Evolutionary conservation across 208 protist genomes (phyloP).

Genomic region (Tritrichomonas musculus): DNA sequence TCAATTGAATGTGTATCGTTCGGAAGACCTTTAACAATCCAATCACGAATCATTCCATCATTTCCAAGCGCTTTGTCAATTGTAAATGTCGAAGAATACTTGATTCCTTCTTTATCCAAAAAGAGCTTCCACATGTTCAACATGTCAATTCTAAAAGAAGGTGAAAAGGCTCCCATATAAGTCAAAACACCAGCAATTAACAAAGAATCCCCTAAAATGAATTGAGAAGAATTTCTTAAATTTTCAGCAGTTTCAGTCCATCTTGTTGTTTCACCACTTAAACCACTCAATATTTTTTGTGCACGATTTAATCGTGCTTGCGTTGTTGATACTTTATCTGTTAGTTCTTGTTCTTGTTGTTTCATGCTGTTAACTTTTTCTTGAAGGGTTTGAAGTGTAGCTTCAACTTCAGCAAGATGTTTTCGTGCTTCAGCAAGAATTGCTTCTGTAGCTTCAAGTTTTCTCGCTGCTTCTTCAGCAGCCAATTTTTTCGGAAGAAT

Average conservation of each 20-base stretch:
- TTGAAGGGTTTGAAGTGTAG: slow-evolving; percentile 52
- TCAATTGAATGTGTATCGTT: slow-evolving; percentile 85
- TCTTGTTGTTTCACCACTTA: slow-evolving; percentile 63
- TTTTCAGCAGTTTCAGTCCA: slow-evolving; percentile 25
- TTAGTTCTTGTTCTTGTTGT: slow-evolving; percentile 46
- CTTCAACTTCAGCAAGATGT: slow-evolving; percentile 69
- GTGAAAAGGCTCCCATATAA: slow-evolving; percentile 83
- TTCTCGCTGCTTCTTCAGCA: slow-evolving; percentile 70
- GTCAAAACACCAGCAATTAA: slow-evolving; percentile 80
- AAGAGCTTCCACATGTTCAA: slow-evolving; percentile 63
- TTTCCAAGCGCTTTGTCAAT: slow-evolving; percentile 77
- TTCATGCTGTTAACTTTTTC: slow-evolving; percentile 72
- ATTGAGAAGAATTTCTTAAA: slow-evolving; percentile 52
- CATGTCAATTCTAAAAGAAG: slow-evolving; percentile 71
- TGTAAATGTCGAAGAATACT: slow-evolving; percentile 62
- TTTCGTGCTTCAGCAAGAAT: slow-evolving; percentile 72
- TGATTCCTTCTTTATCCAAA: slow-evolving; percentile 61
- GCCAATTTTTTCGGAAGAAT: slow-evolving; percentile 78
- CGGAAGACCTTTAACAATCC: slow-evolving; percentile 85
- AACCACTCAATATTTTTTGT: slow-evolving; percentile 74
- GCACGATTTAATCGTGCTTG: slow-evolving; percentile 67
- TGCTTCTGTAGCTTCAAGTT: slow-evolving; percentile 72
- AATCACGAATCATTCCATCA: slow-evolving; percentile 80
- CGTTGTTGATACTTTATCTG: not conserved
- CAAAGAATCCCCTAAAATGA: slow-evolving; percentile 80